Base-by-base conservation (phyloP, 805 yeast species). In the Alloascoidea hylecoeti region DNA sequence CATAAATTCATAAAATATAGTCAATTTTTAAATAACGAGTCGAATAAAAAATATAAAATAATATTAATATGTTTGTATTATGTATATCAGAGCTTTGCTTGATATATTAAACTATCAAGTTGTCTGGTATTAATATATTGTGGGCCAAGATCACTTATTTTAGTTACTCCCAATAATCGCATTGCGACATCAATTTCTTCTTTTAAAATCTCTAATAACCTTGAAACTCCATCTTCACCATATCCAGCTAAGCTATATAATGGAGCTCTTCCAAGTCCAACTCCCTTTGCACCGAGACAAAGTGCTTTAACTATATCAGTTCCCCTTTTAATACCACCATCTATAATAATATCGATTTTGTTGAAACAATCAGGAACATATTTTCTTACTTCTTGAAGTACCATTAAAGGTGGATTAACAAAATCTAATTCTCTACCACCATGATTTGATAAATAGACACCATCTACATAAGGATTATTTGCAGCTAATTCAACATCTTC, bases 401-500 rank as follows among this genome's bases (percentile, higher is more conserved):
- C 36, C 15, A 12, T 18, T 15, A 78, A 56, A 3, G 83, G 78
- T 1, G 84, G 70, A 15, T 75, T 65, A 0, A 83, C 58, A 45
- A 67, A 74, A 23, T 23, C 30, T 23, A 23, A 23, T 56, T 84
- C 95, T 43, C 95, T 65, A 33, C 95, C 95, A 42, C 95, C 95
- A 57, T 84, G 95, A 52, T 84, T 85, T 2, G 94, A 82, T 37
- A 84, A 49, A 3, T 85, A 83, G 13, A 84, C 77, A 33, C 88
- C 95, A 34, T 75, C 71, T 18, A 71, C 69, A 3, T 92, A 92
- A 47, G 68, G 58, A 45, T 81, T 78, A 4, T 73, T 74, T 0
- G 95, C 95, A 46, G 61, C 56, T 15, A 83, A 53, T 0, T 79
- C 86, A 51, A 85, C 95, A 53, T 81, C 89, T 45, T 86, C 86